Percentiles rank a stretch among this genome's conserved stretches.
Conservation (phyloP, 768 basidiomycete species). For the Pulveroboletus sp. region DNA sequence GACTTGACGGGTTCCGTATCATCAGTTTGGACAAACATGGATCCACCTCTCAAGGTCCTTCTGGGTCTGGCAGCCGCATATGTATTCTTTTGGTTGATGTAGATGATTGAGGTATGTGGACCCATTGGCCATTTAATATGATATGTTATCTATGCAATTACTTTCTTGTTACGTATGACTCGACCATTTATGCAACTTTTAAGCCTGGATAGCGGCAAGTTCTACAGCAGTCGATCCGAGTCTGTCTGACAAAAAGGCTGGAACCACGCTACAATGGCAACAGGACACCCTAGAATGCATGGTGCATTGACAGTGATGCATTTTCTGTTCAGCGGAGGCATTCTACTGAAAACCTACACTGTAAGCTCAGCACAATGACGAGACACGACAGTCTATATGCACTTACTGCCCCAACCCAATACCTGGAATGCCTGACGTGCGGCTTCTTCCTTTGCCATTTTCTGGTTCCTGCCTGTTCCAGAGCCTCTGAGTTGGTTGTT, state of each 20-base stretch:
- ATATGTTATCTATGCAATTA: background rate
- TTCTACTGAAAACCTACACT: conserved; percentile 15
- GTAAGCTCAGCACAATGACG: background rate
- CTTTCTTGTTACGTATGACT: background rate
- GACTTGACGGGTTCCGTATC: conserved; percentile 33
- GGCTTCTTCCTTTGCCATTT: conserved; percentile 68
- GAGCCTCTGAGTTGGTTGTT: conserved; percentile 46
- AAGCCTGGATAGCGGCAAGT: background rate
- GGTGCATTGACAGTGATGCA: background rate
- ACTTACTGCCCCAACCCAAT: conserved; percentile 50
- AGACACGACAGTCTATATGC: background rate
- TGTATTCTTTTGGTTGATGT: conserved; percentile 48
- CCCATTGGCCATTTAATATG: background rate
- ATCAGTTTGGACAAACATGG: conserved; percentile 46
- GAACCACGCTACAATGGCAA: too few species aligned
- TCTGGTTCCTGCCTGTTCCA: conserved; percentile 58
- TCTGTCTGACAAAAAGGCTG: background rate
- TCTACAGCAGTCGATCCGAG: background rate
- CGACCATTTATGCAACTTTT: too few species aligned
- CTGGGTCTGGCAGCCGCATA: conserved; percentile 65
- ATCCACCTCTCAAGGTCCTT: conserved; percentile 67
- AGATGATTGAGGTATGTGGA: background rate
- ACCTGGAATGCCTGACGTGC: conserved; percentile 52
- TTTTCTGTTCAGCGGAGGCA: background rate
- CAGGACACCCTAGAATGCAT: too few species aligned